Base-by-base conservation (phyloP, 2,329 filamentous ascomycete genomes). In the Teratosphaeriaceae sp. region DNA sequence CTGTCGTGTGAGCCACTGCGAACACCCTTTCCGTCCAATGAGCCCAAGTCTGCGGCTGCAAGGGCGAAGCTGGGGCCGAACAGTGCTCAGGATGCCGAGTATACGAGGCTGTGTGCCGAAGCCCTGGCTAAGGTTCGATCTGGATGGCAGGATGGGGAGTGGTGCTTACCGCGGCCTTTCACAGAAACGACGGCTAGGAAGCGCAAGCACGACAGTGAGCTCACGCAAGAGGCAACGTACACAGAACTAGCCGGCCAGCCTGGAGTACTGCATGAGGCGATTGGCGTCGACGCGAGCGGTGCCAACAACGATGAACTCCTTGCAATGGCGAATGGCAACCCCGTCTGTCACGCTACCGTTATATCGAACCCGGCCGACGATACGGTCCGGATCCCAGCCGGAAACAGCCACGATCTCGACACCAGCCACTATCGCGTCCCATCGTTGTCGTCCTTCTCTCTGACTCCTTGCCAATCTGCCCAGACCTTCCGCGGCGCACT, bases 21-120 rank as follows among this genome's bases (percentile, higher is more conserved):
- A 31, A 45, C 51, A 11, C 76, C 78, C 2, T 79, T 73, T 49
- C 61, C 63, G 42, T 75, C 71, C 2, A 74, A 79, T 43, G 79
- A 80, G 51, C 76, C 78, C 8, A 79, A 74, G 53, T 64, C 65
- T 11, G 62, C 63, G 4, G 58, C 63, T 26, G 70, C 69, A 6
- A 68, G 66, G 58, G 63, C 66, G 34, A 66, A 67, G 20, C 54
- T 74, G 6, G 48, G 53, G 35, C 51, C 50, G 13, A 66, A 52
- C 42, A 54, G 48, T 38, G 47, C 59, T 26, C 42, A 52, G 13
- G 51, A 58, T 2, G 65, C 70, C 1, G 49, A 55, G n/a, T 68
- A 70, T 52, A 60, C 53, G 31, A 31, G 40, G 3, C 11, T 62
- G 6, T 67, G 78, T 18, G 42, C 60, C 23, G 47, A 60, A 35